Percentiles rank a stretch among this genome's conserved stretches.
phyloP scores from a whole-genome alignment of 345 rosid genomes.

The Arabidopsis thaliana region TAIR10.1 NC_003074.8:19403501-19404000 shows the following conservation, averaged over 20 bases:
- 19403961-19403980: background rate
- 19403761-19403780: background rate
- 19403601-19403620: background rate
- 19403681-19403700: constrained; percentile 1
- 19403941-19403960: background rate
- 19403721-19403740: too few species aligned
- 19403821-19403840: background rate
- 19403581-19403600: too few species aligned
- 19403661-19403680: constrained; percentile 21
- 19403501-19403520: too few species aligned
- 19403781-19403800: background rate
- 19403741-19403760: background rate
- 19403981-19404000: background rate
- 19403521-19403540: too few species aligned
- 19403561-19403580: too few species aligned
- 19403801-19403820: background rate
- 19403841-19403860: background rate
- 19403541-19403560: too few species aligned
- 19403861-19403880: background rate
- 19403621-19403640: background rate
- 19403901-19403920: background rate
- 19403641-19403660: background rate
- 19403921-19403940: background rate
- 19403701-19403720: background rate
- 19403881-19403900: background rate